Percentiles rank a stretch among this genome's conserved stretches.
These are phyloP conservation scores for Volvox reticuliferus DNA, from an alignment of 139 green algal species.

Conservation along the genomic window DNA sequence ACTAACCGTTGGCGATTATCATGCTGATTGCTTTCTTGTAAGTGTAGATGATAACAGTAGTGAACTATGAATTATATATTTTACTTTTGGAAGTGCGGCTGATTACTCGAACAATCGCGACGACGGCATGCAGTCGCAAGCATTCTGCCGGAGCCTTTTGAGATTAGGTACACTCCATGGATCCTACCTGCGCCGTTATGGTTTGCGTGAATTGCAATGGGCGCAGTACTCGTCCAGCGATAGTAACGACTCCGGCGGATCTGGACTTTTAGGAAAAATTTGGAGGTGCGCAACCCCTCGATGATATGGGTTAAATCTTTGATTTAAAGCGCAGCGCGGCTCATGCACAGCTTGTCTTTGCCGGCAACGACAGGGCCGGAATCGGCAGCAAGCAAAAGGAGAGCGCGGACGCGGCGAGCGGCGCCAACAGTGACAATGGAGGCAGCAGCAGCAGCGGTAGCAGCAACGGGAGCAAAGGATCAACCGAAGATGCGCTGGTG, in stretches of 20 bases:
- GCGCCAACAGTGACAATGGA: background rate
- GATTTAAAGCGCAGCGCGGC: too few species aligned
- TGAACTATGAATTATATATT: too few species aligned
- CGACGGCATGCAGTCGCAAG: slow-evolving; percentile 3
- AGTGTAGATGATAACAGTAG: too few species aligned
- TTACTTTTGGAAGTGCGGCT: too few species aligned
- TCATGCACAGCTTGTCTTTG: background rate
- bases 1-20: too few species aligned
- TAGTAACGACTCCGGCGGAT: slow-evolving; percentile 1
- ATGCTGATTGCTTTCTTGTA: too few species aligned
- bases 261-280: slow-evolving; percentile 29
- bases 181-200: background rate
- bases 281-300: slow-evolving; percentile 13
- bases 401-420: background rate
- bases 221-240: background rate
- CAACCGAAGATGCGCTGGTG: slow-evolving; percentile 45
- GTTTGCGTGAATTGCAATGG: background rate
- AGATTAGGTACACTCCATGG: background rate
- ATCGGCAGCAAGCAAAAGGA: background rate
- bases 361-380: slow-evolving; percentile 1
- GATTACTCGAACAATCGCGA: background rate
- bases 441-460: slow-evolving; percentile 6
- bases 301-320: too few species aligned
- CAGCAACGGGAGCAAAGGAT: background rate
- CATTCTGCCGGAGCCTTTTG: background rate